Percentiles rank a stretch among this genome's conserved stretches.
Conservation (phyloP, 441 rosid species). For the Syzygium malaccense region DNA sequence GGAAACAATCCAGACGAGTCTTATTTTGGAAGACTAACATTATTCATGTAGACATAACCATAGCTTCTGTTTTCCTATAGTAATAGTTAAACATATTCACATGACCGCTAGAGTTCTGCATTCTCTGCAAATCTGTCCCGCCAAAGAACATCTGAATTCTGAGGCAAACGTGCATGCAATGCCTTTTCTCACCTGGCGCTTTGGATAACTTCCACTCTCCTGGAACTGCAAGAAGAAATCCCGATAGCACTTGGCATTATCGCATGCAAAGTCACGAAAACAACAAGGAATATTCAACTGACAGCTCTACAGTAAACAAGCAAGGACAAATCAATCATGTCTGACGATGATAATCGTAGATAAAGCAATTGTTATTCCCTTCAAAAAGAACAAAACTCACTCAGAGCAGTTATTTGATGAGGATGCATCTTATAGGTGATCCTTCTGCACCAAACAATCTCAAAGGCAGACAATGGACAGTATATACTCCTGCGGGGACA, state of each 20-base stretch:
- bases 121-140: background rate
- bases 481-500: conserved; percentile 2
- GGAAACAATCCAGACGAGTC: background rate
- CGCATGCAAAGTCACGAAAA: background rate
- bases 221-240: background rate
- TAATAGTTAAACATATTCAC: background rate
- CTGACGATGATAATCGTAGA: background rate
- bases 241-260: background rate
- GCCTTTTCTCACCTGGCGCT: background rate
- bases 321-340: background rate
- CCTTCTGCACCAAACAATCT: conserved; percentile 13
- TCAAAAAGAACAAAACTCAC: background rate
- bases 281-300: background rate
- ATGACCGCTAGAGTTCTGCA: background rate
- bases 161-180: background rate
- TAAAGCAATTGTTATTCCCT: background rate
- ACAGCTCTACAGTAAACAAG: background rate
- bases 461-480: conserved; percentile 6
- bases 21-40: background rate
- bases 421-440: conserved; percentile 10
- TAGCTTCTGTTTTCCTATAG: background rate
- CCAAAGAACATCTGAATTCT: background rate
- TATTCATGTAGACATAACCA: background rate
- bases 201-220: background rate
- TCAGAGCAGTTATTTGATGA: background rate